phyloP scores from a whole-genome alignment of 352 stramenopile genomes.

The Pythium volutum region DNA sequence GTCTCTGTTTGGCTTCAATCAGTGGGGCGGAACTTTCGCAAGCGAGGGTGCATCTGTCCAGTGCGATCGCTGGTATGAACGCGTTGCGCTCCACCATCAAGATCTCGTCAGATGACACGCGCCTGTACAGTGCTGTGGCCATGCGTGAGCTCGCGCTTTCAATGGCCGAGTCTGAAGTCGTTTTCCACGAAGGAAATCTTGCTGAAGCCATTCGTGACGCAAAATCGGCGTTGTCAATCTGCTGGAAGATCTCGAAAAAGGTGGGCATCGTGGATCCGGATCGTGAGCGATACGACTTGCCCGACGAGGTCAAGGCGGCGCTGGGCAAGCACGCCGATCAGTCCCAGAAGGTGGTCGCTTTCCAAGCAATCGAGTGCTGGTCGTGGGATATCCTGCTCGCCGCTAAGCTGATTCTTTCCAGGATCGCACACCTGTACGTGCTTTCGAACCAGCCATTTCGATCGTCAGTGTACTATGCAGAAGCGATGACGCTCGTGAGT shows the following conservation, averaged over 20 bases:
- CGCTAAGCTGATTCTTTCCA: constrained; percentile 54
- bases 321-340: constrained; percentile 18
- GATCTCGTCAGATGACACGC: constrained; percentile 10
- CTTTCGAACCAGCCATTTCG: constrained; percentile 47
- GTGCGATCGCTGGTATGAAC: constrained; percentile 6
- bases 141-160: constrained; percentile 57
- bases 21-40: neutral
- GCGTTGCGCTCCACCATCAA: constrained; percentile 5
- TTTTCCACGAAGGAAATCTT: constrained; percentile 45
- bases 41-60: constrained; percentile 7
- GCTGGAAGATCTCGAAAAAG: constrained; percentile 61
- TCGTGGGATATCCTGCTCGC: constrained; percentile 68
- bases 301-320: constrained; percentile 32
- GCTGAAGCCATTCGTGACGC: constrained; percentile 45
- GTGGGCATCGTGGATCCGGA: constrained; percentile 24
- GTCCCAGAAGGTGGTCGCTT: constrained; percentile 36
- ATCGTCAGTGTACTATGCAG: constrained; percentile 56
- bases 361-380: constrained; percentile 63
- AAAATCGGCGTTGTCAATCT: constrained; percentile 61
- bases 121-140: constrained; percentile 15
- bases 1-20: constrained; percentile 12
- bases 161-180: constrained; percentile 48
- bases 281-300: constrained; percentile 35
- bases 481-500: constrained; percentile 71
- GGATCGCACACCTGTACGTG: constrained; percentile 56